Evolutionary conservation across 495 filamentous ascomycete genomes (phyloP).

Genomic region (Penicillium chermesinum): DNA sequence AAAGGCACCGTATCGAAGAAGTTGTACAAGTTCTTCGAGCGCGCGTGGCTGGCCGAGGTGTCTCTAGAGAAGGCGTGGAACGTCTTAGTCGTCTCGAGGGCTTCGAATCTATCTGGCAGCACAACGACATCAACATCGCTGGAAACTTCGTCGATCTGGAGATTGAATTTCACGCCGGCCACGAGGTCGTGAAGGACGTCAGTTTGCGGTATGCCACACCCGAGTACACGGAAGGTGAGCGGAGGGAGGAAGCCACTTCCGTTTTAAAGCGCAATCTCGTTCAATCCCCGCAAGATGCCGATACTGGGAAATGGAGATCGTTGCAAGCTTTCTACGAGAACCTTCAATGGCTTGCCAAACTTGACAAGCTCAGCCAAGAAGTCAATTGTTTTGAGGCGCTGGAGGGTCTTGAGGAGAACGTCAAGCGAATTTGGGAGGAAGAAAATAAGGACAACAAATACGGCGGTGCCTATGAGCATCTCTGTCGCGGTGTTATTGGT

Average conservation of each 20-base stretch:
- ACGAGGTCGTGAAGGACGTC: constrained; percentile 43
- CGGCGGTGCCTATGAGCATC: constrained; percentile 45
- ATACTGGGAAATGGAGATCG: constrained; percentile 46
- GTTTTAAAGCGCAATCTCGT: constrained; percentile 49
- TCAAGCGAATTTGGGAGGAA: constrained; percentile 51
- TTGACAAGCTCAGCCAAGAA: constrained; percentile 77
- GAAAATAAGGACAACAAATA: constrained; percentile 45
- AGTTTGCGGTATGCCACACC: constrained; percentile 43
- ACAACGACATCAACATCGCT: constrained; percentile 63
- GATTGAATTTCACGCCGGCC: constrained; percentile 43
- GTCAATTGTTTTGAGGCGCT: constrained; percentile 88
- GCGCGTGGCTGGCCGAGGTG: constrained; percentile 45
- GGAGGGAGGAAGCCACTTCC: constrained; percentile 42
- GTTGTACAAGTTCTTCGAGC: constrained; percentile 39
- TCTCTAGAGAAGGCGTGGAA: constrained; percentile 79
- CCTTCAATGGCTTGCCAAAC: constrained; percentile 66
- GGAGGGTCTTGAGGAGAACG: constrained; percentile 70
- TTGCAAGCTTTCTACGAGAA: constrained; percentile 73
- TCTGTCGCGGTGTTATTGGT: constrained; percentile 55
- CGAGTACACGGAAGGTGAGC: constrained; percentile 38
- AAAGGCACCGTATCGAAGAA: constrained; percentile 47
- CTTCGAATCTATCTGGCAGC: constrained; percentile 70
- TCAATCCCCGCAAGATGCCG: constrained; percentile 34
- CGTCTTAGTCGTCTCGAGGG: constrained; percentile 65
- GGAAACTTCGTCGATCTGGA: constrained; percentile 56